Base-by-base conservation (phyloP, 257 asterid genomes). In the Fraxinus anomala region DNA sequence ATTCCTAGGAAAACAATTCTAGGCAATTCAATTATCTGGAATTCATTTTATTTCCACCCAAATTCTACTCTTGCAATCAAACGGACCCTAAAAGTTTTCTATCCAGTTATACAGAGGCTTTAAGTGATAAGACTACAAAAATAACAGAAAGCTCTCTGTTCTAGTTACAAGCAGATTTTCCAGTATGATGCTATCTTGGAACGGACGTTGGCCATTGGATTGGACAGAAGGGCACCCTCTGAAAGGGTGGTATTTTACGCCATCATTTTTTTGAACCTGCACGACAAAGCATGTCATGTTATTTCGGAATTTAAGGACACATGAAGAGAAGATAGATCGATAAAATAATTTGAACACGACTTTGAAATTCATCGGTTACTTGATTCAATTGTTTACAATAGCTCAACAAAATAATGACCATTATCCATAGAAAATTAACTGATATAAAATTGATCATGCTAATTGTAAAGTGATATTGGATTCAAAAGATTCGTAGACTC, bases 201-300 rank as follows among this genome's bases (percentile, higher is more conserved):
- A 72, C 51, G 7, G 26, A 70, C 10, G 65, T 61, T 51, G 28
- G 75, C 40, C 40, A 34, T 6, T 19, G 68, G 47, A 73, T 73
- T 23, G 72, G 28, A 70, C 78, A 23, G 12, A 63, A 21, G 26
- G 47, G 61, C 56, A 13, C 61, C 72, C 65, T 70, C 47, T n/a
- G 17, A 11, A 61, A 21, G 30, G 31, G 16, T 9, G 0, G 42
- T 37, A 6, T 61, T 61, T 33, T 42, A 39, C 34, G 31, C 40
- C 36, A 4, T 77, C 82, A 72, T 40, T 72, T 78, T 80, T 82
- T 82, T 16, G 59, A 36, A 87, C 79, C 88, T 87, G 85, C 71
- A 69, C 69, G 30, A 80, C n/a, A 36, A 63, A 59, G 23, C 39
- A 49, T 14, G 19, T 31, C 70, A 23, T 24, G 16, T 61, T 10